Evolutionary conservation across 176 grass and related monocot species (phyloP).

Genomic region (Avena insularis): DNA sequence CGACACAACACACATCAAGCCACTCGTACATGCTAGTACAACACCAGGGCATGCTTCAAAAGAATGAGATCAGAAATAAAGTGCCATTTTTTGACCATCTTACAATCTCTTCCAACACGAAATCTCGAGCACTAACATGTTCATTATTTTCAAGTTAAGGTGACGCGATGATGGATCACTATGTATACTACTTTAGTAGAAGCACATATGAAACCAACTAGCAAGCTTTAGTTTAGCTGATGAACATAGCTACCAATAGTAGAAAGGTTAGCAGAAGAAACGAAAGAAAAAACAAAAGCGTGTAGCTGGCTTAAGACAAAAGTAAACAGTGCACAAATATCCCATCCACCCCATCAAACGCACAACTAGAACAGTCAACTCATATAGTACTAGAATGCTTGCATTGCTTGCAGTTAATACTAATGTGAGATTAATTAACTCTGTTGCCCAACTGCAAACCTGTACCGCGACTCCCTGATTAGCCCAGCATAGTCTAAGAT

Average conservation of each 20-base stretch:
- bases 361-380: conserved; percentile 45
- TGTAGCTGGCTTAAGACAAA: conserved; percentile 38
- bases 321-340: conserved; percentile 10
- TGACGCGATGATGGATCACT: background rate
- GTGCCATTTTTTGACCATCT: conserved; percentile 23
- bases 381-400: conserved; percentile 26
- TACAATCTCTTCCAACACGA: background rate
- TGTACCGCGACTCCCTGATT: conserved; percentile 23
- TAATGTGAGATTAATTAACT: background rate
- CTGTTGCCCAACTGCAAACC: conserved; percentile 24
- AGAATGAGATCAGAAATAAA: background rate
- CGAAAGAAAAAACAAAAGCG: background rate
- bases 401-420: background rate
- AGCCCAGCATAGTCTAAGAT: conserved; percentile 20
- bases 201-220: background rate
- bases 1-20: background rate
- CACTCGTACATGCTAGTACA: conserved; percentile 33
- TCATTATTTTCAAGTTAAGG: background rate
- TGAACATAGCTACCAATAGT: background rate
- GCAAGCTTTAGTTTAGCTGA: conserved; percentile 1
- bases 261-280: background rate
- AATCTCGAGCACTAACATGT: background rate
- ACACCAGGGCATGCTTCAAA: background rate
- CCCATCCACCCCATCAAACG: conserved; percentile 54
- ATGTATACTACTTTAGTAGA: background rate